A percentile compares a stretch with the other conserved stretches of the same genome.
Conservation (phyloP, 2,329 filamentous ascomycete species). For the Exophiala calicioides region DNA sequence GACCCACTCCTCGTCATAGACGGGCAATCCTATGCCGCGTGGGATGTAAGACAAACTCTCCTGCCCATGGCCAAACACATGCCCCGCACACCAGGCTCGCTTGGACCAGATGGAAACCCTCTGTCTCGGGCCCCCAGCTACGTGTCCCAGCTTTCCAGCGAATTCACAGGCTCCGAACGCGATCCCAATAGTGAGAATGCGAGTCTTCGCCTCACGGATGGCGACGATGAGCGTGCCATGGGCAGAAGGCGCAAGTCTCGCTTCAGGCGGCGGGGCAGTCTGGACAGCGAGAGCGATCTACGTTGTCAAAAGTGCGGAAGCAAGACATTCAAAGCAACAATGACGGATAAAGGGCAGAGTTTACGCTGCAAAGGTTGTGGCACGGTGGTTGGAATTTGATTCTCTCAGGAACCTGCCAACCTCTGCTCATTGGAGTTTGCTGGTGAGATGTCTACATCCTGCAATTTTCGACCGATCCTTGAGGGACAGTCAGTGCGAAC, state of each 20-base stretch:
- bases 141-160: constrained; percentile 28
- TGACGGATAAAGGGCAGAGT: constrained; percentile 19
- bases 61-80: constrained; percentile 27
- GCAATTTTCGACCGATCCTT: too few species aligned
- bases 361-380: constrained; percentile 31
- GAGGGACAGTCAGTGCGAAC: too few species aligned
- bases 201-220: constrained; percentile 13
- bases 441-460: too few species aligned
- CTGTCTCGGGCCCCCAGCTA: constrained; percentile 26
- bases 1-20: constrained; percentile 28
- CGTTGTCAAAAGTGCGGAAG: constrained; percentile 29
- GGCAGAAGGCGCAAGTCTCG: constrained; percentile 10
- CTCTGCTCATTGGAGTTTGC: too few species aligned
- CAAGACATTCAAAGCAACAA: constrained; percentile 28
- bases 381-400: constrained; percentile 14
- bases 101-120: constrained; percentile 22
- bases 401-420: too few species aligned
- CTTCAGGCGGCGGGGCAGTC: constrained; percentile 14
- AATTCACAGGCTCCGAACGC: constrained; percentile 24
- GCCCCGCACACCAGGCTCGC: constrained; percentile 26
- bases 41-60: constrained; percentile 26
- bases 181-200: constrained; percentile 16
- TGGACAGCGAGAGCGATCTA: constrained; percentile 23
- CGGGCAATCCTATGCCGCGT: constrained; percentile 27
- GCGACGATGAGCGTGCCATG: constrained; percentile 4